Base-by-base conservation (phyloP, 2,329 filamentous ascomycete species). In the Diaporthe longicolla region DNA sequence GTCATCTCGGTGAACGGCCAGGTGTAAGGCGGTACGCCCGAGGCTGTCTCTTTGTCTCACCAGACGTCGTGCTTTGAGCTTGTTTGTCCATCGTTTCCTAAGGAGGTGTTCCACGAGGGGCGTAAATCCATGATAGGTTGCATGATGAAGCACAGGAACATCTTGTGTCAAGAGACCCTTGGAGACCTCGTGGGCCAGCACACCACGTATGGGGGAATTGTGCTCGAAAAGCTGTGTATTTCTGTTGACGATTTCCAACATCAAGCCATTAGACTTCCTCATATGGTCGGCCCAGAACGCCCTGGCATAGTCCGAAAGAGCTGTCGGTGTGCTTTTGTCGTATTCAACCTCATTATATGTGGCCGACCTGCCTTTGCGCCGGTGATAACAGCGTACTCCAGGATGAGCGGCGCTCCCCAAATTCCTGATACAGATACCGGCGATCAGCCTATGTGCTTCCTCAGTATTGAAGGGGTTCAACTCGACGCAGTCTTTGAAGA, bases 401-500 rank as follows among this genome's bases (percentile, higher is more conserved):
- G 37, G 37, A 4, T 40, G 8, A 11, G 6, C 21, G 58, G 37
- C n/a, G 24, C 13, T 1, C 1, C 6, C 13, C 37, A 61, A 5
- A 4, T 43, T 45, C 13, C 24, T 40, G 35, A 61, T 61, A 24
- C 58, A 61, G 24, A 61, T 3, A 10, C 19, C 29, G 13, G 58
- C 58, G 3, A 61, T 45, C 8, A 61, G 37, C 2, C 15, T 61
- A 24, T 61, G 58, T 8, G 32, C 58, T 17, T 61, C 58, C 7
- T 45, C 43, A 9, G 43, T n/a, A 61, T 45, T 61, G 15, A 61
- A 61, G 1, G 58, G 58, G 17, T 61, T 61, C 37, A 61, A 9
- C 58, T 61, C 58, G 15, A 61, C 58, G 37, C 58, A 61, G 21
- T 61, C 58, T n/a, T 61, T 61, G 37, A 61, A 61, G 37, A 61